Evolutionary conservation across 2,329 filamentous ascomycete species (phyloP), one percentile per base, ranked within the genome.

Genomic region (Aspergillus caelatus): DNA sequence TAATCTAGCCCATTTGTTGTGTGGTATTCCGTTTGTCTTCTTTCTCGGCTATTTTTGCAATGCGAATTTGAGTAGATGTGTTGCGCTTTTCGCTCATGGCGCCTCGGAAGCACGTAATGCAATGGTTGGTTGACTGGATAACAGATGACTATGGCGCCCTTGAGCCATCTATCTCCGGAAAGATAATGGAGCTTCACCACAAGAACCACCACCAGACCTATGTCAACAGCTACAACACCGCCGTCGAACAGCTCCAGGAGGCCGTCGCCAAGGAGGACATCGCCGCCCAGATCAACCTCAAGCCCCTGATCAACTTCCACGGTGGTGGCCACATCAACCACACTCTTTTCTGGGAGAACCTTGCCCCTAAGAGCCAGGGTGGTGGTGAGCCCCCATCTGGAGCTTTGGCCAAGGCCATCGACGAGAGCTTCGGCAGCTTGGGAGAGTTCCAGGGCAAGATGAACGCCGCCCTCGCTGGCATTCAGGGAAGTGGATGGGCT

Each of bases 111-210:
- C 23, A 55, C 32, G 53, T 23, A 56, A 56, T 41, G 11, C n/a
- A 32, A 52, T 52, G 21, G n/a, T 52, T 52, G 12, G 41, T 64
- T 70, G 54, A 69, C 53, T 28, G 36, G 41, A 36, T 30, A 19
- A 14, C 70, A 97, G 94, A 98, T 78, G 95, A 97, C 85, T 99
- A 97, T 80, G 92, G 91, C 77, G 95, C 94, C 58, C 93, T 99
- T 73, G 95, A 99, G 83, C 88, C 87, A 70, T 80, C 85, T 76
- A 86, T 97, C 83, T 94, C 91, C 56, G 91, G 91, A 78, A 88
- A 95, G 82, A 97, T 97, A 84, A 97, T 97, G 94, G 92, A 96
- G 83, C 88, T 96, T 53, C 94, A 97, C 85, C 91, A 97, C 87
- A 89, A 87, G 82, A 94, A 93, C 82, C 93, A 97, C 86, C 94